Conservation (phyloP, 345 rosid genomes). For the Cardamine chenopodiifolia region DNA sequence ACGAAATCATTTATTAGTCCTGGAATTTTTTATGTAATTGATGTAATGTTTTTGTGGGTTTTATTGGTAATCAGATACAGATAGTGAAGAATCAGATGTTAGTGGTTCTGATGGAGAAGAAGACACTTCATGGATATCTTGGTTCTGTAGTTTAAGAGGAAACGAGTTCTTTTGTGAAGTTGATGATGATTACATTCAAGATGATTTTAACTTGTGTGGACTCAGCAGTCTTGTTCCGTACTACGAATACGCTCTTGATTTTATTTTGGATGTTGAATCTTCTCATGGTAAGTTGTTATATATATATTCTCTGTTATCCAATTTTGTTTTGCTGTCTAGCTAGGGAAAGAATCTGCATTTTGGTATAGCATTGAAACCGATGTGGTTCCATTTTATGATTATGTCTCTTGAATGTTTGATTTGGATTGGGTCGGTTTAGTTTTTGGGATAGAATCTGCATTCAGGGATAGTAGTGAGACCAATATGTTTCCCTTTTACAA, state of each 20-base stretch:
- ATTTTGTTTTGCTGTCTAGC: background rate
- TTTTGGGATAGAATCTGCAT: background rate
- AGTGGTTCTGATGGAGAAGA: slow-evolving; percentile 98
- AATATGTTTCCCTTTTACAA: background rate
- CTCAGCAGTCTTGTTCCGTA: slow-evolving; percentile 86
- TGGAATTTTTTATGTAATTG: background rate
- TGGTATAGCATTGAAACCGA: background rate
- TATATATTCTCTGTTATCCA: background rate
- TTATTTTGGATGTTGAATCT: slow-evolving; percentile 93
- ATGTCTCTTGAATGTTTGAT: slow-evolving; percentile 34
- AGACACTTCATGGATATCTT: slow-evolving; percentile 89
- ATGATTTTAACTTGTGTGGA: slow-evolving; percentile 94
- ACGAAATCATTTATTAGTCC: background rate
- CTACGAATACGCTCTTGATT: slow-evolving; percentile 93
- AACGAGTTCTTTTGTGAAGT: slow-evolving; percentile 98
- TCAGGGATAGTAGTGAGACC: background rate
- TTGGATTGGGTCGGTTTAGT: slow-evolving; percentile 30
- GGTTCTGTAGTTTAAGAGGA: slow-evolving; percentile 91
- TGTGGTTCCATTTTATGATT: background rate
- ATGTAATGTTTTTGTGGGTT: slow-evolving; percentile 9
- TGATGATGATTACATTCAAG: slow-evolving; percentile 95
- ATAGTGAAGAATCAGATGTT: slow-evolving; percentile 89
- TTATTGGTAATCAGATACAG: slow-evolving; percentile 69
- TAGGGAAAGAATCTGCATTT: slow-evolving; percentile 7
- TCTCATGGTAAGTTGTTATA: slow-evolving; percentile 65